These are phyloP conservation scores for Colletotrichum agaves DNA, from an alignment of 2,329 filamentous ascomycete genomes.

Conservation along the genomic window DNA sequence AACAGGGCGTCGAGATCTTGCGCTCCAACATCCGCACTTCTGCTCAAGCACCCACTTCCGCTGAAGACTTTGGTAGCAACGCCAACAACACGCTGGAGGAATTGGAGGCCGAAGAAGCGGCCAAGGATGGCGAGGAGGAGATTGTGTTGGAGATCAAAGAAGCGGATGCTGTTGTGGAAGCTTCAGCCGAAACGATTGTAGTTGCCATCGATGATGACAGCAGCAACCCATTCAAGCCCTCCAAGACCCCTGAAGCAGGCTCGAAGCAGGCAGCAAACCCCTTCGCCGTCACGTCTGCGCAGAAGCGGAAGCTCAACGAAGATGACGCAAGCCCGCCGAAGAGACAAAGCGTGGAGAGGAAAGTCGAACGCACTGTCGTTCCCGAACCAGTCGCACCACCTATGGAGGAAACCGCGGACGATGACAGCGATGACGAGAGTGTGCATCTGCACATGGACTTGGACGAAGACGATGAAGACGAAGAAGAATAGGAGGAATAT, in stretches of 20 bases:
- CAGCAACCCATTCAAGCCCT: slow-evolving; percentile 50
- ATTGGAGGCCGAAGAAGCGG: slow-evolving; percentile 48
- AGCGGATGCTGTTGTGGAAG: neutral
- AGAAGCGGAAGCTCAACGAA: slow-evolving; percentile 56
- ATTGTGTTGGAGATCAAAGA: slow-evolving; percentile 41
- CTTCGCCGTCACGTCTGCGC: slow-evolving; percentile 38
- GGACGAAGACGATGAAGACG: slow-evolving; percentile 60
- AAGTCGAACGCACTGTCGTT: slow-evolving; percentile 9
- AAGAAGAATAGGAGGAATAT: slow-evolving; percentile 39
- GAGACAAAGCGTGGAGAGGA: slow-evolving; percentile 37
- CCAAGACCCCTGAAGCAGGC: slow-evolving; percentile 36
- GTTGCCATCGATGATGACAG: slow-evolving; percentile 16
- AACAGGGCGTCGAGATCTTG: slow-evolving; percentile 77
- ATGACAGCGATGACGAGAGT: slow-evolving; percentile 64
- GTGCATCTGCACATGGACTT: slow-evolving; percentile 70
- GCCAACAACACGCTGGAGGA: slow-evolving; percentile 40
- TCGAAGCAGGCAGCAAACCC: slow-evolving; percentile 34
- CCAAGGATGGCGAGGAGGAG: slow-evolving; percentile 60
- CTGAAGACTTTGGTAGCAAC: slow-evolving; percentile 12
- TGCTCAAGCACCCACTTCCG: slow-evolving; percentile 29
- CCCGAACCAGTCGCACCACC: slow-evolving; percentile 27
- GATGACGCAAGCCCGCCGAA: slow-evolving; percentile 42
- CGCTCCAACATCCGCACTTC: slow-evolving; percentile 65
- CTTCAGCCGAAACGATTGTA: slow-evolving; percentile 2
- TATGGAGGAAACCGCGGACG: slow-evolving; percentile 48